Evolutionary conservation across 495 filamentous ascomycete species (phyloP).

Genomic region (Daldinia loculata): DNA sequence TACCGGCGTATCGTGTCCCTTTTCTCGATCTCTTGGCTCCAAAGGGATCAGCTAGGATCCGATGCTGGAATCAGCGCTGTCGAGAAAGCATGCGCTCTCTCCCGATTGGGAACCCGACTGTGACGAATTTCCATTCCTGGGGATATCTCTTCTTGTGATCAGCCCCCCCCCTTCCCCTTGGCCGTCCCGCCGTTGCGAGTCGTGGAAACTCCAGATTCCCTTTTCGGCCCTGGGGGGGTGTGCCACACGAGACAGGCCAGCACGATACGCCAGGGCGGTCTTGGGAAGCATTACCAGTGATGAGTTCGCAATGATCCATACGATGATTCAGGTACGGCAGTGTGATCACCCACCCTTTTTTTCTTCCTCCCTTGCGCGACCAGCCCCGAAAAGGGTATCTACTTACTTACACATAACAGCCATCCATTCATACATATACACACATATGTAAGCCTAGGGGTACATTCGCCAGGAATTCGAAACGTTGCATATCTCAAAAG

Average conservation of each 20-base stretch:
- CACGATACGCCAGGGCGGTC: conserved; percentile 29
- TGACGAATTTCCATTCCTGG: conserved; percentile 39
- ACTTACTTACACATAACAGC: background rate
- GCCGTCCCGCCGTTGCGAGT: conserved; percentile 19
- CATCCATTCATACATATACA: background rate
- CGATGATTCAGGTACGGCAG: conserved; percentile 41
- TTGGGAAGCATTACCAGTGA: conserved; percentile 34
- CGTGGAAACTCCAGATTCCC: conserved; percentile 31
- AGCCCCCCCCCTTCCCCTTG: conserved; percentile 2
- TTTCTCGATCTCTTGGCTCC: conserved; percentile 5
- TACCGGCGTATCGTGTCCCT: conserved; percentile 3
- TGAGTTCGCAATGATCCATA: conserved; percentile 19
- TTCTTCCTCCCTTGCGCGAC: conserved; percentile 32
- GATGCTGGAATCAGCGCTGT: background rate
- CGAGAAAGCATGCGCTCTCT: conserved; percentile 9
- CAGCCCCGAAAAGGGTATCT: background rate
- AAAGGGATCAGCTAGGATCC: conserved; percentile 12
- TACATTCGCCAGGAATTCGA: conserved; percentile 23
- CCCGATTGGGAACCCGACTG: conserved; percentile 25
- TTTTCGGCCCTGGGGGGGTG: conserved; percentile 21
- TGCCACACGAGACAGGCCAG: conserved; percentile 41
- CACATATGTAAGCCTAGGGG: background rate
- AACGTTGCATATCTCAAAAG: conserved; percentile 26
- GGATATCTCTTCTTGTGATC: conserved; percentile 11
- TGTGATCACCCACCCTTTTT: conserved; percentile 37